Percentiles rank a stretch among this genome's conserved stretches.
Conservation (phyloP, 805 yeast genomes). For the Lipomyces kockii region DNA sequence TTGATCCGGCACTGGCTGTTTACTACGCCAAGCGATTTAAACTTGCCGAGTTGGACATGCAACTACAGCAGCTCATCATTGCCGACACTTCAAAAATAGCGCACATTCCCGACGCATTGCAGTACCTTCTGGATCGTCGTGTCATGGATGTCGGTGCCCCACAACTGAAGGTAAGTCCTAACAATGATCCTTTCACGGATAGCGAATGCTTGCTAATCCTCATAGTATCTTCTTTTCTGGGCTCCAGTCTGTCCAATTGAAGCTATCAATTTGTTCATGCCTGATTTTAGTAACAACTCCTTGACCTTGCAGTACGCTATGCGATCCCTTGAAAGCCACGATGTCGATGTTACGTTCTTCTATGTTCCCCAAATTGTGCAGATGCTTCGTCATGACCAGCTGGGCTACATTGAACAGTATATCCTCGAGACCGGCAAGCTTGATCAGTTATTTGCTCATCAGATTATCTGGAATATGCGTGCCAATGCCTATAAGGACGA, state of each 20-base stretch:
- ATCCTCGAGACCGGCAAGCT: constrained; percentile 91
- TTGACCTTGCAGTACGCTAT: constrained; percentile 81
- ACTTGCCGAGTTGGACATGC: constrained; percentile 46
- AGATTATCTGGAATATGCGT: constrained; percentile 95
- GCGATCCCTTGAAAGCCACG: constrained; percentile 86
- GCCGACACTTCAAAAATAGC: constrained; percentile 65
- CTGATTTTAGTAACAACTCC: constrained; percentile 69
- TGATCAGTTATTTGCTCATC: constrained; percentile 92
- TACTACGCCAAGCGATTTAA: constrained; percentile 67
- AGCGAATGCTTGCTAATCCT: not conserved
- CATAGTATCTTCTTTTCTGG: constrained; percentile 60
- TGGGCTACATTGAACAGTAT: constrained; percentile 86
- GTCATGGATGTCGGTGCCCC: constrained; percentile 22
- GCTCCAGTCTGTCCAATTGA: constrained; percentile 77
- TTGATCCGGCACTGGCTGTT: constrained; percentile 75
- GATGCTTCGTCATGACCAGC: constrained; percentile 75
- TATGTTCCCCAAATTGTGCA: constrained; percentile 99
- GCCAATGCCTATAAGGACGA: constrained; percentile 93
- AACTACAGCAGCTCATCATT: constrained; percentile 53
- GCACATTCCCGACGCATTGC: constrained; percentile 62
- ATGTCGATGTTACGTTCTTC: constrained; percentile 85
- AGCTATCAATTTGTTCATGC: constrained; percentile 80
- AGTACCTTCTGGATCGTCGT: constrained; percentile 51
- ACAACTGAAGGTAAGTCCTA: constrained; percentile 25
- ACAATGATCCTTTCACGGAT: not conserved